Evolutionary conservation across 2,329 filamentous ascomycete genomes (phyloP), one percentile per base, ranked within the genome.

Genomic region (Aureobasidium zeae): DNA sequence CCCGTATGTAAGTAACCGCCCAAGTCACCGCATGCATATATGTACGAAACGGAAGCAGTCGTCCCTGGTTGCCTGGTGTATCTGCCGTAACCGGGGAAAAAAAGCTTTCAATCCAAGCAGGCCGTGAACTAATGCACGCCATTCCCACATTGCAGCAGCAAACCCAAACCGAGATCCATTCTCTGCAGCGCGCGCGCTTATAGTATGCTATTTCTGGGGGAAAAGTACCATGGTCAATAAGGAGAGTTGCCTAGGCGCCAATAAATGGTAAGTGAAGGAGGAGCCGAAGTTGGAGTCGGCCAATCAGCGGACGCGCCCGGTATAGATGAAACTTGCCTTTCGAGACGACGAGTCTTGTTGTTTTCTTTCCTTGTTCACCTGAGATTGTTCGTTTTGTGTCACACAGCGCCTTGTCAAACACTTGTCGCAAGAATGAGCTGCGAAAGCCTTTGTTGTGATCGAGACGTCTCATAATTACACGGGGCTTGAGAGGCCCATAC

Each of bases 331-430:
- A 43, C 29, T 28, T 32, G 31, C 28, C 25, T 32, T 13, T n/a
- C 37, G 10, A 33, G 31, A 33, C 31, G n/a, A n/a, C n/a, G n/a
- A n/a, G n/a, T n/a, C n/a, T n/a, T n/a, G n/a, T n/a, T n/a, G 13
- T 12, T 21, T 21, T 15, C 13, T 21, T 32, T 19, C 26, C n/a
- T 32, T 21, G 5, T 21, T 15, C n/a, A n/a, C n/a, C n/a, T n/a
- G 4, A 9, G 16, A 16, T 24, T 24, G n/a, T 25, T 25, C 33
- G 17, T 20, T 41, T 13, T 16, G 10, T 15, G 2, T 21, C 29
- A 43, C 39, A 43, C 16, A 30, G 39, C 39, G 39, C 39, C 34
- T 43, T 43, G 39, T 30, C 21, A 41, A 41, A 41, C 37, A n/a
- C 13, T 19, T 41, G 20, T 15, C 29, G 37, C 20, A 22, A 15